Evolutionary conservation across 2,329 filamentous ascomycete genomes (phyloP).

Genomic region (Fusarium buxicola): DNA sequence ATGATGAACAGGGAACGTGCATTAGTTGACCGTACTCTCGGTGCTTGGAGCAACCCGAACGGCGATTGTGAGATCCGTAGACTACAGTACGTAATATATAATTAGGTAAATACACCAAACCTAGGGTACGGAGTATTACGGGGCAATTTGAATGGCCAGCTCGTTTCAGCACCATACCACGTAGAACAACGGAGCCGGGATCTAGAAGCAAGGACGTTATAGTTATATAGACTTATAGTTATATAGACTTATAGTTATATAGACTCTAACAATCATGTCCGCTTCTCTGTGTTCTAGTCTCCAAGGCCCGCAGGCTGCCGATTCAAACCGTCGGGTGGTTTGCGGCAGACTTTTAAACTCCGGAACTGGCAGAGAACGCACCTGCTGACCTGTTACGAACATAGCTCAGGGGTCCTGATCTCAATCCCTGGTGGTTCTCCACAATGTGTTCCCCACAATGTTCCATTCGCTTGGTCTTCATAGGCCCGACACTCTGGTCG

Average conservation of each 20-base stretch:
- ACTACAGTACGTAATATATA: too few species aligned
- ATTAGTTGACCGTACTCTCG: conserved; percentile 9
- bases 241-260: too few species aligned
- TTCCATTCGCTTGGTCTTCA: conserved; percentile 1
- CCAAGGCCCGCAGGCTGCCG: too few species aligned
- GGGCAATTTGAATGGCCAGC: not conserved
- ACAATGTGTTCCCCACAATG: not conserved
- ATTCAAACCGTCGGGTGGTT: too few species aligned
- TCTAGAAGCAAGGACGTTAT: not conserved
- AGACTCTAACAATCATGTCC: too few species aligned
- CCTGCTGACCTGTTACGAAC: too few species aligned
- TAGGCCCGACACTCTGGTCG: not conserved
- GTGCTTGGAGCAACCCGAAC: not conserved
- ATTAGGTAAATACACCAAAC: too few species aligned
- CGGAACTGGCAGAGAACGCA: not conserved
- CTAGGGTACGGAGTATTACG: too few species aligned
- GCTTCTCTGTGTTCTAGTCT: too few species aligned
- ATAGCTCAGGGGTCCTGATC: not conserved
- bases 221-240: not conserved
- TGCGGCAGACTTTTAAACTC: not conserved
- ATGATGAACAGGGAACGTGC: conserved; percentile 1
- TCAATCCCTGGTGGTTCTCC: too few species aligned
- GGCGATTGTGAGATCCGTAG: too few species aligned
- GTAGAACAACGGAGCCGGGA: not conserved
- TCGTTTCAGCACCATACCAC: too few species aligned